Evolutionary conservation across 202 grass and related monocot species (phyloP), one percentile per base, ranked within the genome.

Genomic region (Digitaria exilis): DNA sequence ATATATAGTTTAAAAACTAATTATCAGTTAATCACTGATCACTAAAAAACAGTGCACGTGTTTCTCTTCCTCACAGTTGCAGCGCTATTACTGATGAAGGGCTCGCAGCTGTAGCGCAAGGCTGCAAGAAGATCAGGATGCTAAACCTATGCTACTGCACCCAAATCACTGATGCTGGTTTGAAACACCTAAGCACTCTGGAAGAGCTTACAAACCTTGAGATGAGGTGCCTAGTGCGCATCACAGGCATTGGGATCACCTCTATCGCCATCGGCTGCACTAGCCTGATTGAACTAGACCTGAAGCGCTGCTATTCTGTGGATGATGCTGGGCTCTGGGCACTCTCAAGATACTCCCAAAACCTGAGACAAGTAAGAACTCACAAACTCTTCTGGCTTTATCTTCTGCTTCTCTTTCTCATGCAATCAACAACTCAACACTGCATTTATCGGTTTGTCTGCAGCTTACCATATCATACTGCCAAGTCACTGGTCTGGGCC

Each of bases 381-480:
- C 39, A 30, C 12, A 24, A 1, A 31, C 57, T 4, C 25, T 57
- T 25, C 24, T 10, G 21, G 21, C 8, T 90, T 77, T 69, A 1
- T 10, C 28, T 66, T 26, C 14, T 57, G 24, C 12, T 6, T 56
- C 22, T 10, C 3, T 3, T 68, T 49, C 5, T 61, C 41, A 39
- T 41, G 48, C 10, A 5, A 7, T 1, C 10, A 28, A 6, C 39
- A 75, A 62, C 3, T 37, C 46, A 34, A 87, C 5, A 46, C 32
- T 19, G 11, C 71, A 26, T 17, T 50, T 61, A 8, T 35, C 14
- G 37, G 31, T 73, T 78, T 37, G 46, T 39, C 42, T 92, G 89
- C 88, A 98, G 96, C 88, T 96, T 61, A 95, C 88, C 14, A 94
- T 98, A 90, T 98, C 96, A 9, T 96, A 98, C 68, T 96, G 96